Percentiles rank a stretch among this genome's conserved stretches.
Evolutionary conservation across 345 rosid species (phyloP).

Genomic region (Euphorbia lathyris): DNA sequence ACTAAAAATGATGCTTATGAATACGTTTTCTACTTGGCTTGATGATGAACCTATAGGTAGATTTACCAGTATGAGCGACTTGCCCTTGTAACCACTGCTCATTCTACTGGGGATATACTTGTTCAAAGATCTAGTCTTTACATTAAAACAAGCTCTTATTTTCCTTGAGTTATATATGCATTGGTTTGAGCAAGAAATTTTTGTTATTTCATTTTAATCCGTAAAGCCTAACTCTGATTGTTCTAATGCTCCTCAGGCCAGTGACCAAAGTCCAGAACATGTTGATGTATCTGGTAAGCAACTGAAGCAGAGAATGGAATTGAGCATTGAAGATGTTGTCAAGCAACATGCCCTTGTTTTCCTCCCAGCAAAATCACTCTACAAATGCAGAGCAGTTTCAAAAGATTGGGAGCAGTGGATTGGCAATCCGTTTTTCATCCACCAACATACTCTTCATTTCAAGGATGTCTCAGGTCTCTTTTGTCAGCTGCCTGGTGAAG

Average conservation of each 20-base stretch:
- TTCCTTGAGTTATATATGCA: background rate
- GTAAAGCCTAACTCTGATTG: background rate
- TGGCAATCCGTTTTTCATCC: slow-evolving; percentile 36
- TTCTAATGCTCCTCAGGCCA: background rate
- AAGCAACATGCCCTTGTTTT: slow-evolving; percentile 29
- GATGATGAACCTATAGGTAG: too few relatives aligned
- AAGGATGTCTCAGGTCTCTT: slow-evolving; percentile 37
- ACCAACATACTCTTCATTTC: slow-evolving; percentile 32
- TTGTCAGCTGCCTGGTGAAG: slow-evolving; percentile 24
- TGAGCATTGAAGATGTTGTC: slow-evolving; percentile 20
- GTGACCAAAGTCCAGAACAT: background rate
- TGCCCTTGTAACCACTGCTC: background rate
- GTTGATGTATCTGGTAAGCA: background rate
- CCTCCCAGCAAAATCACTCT: slow-evolving; percentile 45
- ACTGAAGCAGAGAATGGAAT: background rate
- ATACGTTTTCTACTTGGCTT: background rate
- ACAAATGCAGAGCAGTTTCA: slow-evolving; percentile 39
- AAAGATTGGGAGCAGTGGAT: slow-evolving; percentile 39
- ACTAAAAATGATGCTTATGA: background rate
- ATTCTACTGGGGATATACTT: background rate
- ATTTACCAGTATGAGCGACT: background rate
- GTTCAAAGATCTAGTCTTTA: background rate
- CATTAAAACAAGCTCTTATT: background rate
- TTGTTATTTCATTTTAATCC: background rate
- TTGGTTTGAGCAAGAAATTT: background rate